These are phyloP conservation scores for Moesziomyces globuligerus DNA, from an alignment of 1,284 basidiomycete genomes.

Conservation along the genomic window DNA sequence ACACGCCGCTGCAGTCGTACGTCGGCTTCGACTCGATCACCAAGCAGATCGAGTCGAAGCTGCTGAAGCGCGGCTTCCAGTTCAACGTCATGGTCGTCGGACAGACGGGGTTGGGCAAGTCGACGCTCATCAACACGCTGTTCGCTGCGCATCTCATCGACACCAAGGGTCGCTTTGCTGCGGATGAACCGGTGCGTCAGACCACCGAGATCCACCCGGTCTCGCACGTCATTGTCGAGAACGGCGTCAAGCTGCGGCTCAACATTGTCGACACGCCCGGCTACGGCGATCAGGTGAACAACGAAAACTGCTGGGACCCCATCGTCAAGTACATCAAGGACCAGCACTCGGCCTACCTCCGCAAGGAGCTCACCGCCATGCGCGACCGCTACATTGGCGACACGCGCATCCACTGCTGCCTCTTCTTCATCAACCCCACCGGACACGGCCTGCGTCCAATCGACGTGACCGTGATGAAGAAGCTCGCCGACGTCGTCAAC, in stretches of 20 bases:
- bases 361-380: constrained; percentile 98
- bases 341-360: constrained; percentile 97
- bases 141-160: constrained; percentile 98
- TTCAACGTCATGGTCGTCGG: constrained; percentile 82
- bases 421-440: constrained; percentile 90
- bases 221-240: constrained; percentile 95
- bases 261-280: constrained; percentile 99
- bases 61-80: constrained; percentile 97
- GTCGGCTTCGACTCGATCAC: constrained; percentile 76
- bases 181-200: constrained; percentile 86
- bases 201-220: constrained; percentile 96
- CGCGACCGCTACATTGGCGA: constrained; percentile 98
- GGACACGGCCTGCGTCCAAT: constrained; percentile 71
- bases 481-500: constrained; percentile 96
- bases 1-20: constrained; percentile 65
- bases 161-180: constrained; percentile 89
- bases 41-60: constrained; percentile 97
- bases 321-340: constrained; percentile 99
- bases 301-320: constrained; percentile 99
- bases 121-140: constrained; percentile 97
- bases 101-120: constrained; percentile 97
- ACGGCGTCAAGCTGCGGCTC: constrained; percentile 90
- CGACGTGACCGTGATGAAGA: constrained; percentile 98
- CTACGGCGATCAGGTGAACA: constrained; percentile 98
- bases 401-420: constrained; percentile 96